phyloP scores from a whole-genome alignment of 257 asterid species.

The Solanum piurae region DNA sequence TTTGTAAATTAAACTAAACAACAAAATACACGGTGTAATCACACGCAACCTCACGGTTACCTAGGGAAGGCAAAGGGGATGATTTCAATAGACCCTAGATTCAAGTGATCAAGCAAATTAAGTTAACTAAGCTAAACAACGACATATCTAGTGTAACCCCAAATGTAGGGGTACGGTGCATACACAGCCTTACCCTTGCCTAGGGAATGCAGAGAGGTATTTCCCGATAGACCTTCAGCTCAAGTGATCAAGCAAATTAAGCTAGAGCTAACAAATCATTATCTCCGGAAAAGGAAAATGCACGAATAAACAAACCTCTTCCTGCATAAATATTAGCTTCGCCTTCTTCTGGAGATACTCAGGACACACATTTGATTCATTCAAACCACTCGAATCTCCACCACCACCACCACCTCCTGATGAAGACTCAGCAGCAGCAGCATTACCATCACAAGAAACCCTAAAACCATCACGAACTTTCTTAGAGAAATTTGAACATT shows the following conservation, averaged over 20 bases:
- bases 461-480: constrained; percentile 17
- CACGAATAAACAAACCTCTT: constrained; percentile 18
- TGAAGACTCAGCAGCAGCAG: not conserved
- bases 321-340: constrained; percentile 28
- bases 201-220: not conserved
- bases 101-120: not conserved
- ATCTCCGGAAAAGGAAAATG: not conserved
- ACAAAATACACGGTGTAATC: not conserved
- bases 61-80: not conserved
- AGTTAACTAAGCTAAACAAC: not conserved
- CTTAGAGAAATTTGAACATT: not conserved
- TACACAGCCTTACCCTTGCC: not conserved
- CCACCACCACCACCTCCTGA: not conserved
- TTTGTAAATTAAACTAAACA: not conserved
- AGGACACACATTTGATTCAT: constrained; percentile 7
- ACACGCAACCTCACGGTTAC: not conserved
- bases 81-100: not conserved
- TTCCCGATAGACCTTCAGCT: not conserved
- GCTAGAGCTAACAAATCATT: not conserved
- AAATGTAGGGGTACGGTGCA: not conserved
- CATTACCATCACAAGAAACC: constrained; percentile 14
- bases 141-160: not conserved
- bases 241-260: not conserved
- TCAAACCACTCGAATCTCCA: constrained; percentile 20
- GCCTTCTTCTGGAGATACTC: constrained; percentile 31